A percentile compares a stretch with the other conserved stretches of the same genome.
phyloP scores from a whole-genome alignment of 1,139 yeast species.

The Debaryomycetaceae sp. region DNA sequence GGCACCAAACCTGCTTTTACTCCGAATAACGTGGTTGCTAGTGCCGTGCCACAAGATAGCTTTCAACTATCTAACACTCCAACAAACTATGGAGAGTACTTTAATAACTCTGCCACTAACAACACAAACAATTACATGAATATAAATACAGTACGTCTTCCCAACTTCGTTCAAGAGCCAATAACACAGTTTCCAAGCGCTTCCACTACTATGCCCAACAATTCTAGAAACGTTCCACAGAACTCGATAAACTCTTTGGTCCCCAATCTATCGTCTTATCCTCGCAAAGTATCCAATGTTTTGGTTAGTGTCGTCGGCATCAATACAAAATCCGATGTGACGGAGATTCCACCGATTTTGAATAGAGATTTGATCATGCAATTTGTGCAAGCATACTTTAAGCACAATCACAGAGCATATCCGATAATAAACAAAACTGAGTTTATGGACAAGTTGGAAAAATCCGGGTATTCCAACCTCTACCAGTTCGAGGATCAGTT shows the following conservation, averaged over 20 bases:
- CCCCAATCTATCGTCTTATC: conserved; percentile 13
- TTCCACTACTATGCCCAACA: neutral
- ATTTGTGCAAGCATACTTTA: conserved; percentile 31
- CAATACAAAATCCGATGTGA: conserved; percentile 14
- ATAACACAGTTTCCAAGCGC: neutral
- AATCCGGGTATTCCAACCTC: conserved; percentile 17
- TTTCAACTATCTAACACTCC: neutral
- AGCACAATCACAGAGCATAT: conserved; percentile 40
- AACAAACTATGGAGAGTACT: neutral
- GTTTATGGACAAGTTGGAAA: conserved; percentile 25
- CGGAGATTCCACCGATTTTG: conserved; percentile 13
- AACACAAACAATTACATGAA: neutral
- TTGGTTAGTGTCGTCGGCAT: conserved; percentile 14
- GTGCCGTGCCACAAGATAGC: neutral
- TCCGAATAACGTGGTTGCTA: neutral
- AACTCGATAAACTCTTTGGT: conserved; percentile 1
- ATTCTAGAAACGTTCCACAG: neutral
- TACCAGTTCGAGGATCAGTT: conserved; percentile 22
- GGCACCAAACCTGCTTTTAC: no score
- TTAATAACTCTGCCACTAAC: conserved; percentile 1
- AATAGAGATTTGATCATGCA: conserved; percentile 9
- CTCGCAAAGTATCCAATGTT: conserved; percentile 12
- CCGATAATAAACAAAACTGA: conserved; percentile 39
- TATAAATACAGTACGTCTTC: neutral
- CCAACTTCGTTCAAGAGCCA: neutral